Evolutionary conservation across 1,284 basidiomycete species (phyloP), one percentile per base, ranked within the genome.

Genomic region (Ganoderma meredithae): DNA sequence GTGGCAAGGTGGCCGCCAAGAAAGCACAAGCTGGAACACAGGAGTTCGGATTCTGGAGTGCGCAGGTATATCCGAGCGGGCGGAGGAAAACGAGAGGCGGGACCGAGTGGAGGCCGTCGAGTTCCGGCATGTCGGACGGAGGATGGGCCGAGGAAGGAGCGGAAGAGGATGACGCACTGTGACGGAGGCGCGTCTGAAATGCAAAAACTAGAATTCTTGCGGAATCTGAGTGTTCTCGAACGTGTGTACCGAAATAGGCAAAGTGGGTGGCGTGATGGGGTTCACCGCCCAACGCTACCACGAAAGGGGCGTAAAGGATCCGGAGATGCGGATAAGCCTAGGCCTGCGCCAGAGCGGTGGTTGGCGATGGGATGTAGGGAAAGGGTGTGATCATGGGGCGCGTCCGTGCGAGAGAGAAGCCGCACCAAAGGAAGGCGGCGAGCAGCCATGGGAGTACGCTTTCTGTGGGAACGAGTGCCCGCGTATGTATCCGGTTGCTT

Each of bases 181-280:
- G n/a, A n/a, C n/a, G n/a, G 60, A 44, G n/a, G 17, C 27, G 43
- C 17, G 25, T 31, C 56, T 55, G 27, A 33, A 55, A 33, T 33
- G 19, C 44, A 47, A n/a, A 47, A 47, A 47, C 33, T 17, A 19
- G 27, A 33, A 27, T 27, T 55, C 52, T 33, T 68, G 66, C 64
- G 66, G 64, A 41, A 60, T 52, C 49, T 44, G 39, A n/a, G 44
- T 60, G 47, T 47, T 66, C 60, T 53, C 44, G 61, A 66, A 66
- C 68, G 66, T 64, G 44, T 13, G 13, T 40, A 25, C 69, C 69
- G 31, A 52, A 72, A 44, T 1, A n/a, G 67, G 71, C 19, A 68
- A 72, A 49, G 69, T 59, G 65, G 67, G 71, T 72, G 71, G 71
- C 71, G 71, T 72, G 71, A 72, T 72, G 71, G 71, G 64, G 69